Base-by-base conservation (phyloP, 305 asterid species). In the Salvia sclarea region DNA sequence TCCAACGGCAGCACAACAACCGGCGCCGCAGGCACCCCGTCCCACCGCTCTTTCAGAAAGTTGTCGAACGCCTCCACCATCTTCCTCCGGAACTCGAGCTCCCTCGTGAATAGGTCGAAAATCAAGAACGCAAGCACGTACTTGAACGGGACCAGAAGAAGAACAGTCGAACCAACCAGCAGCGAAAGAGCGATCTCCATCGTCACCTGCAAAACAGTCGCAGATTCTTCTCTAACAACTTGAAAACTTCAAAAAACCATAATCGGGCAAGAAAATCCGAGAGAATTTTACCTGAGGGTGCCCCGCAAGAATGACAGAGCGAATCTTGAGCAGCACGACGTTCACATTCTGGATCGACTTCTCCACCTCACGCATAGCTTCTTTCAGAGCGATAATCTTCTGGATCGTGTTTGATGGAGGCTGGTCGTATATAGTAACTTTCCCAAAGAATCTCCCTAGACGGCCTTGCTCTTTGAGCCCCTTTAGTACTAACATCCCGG, bases 381-480 rank as follows among this genome's bases (percentile, higher is more conserved):
- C 96, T 76, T 94, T 94, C 24, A 94, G 76, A 53, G 97, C 99
- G 31, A 94, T 82, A 62, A 94, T 87, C 78, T 94, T 89, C 75
- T 94, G 97, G 64, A 94, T 80, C 4, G 99, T 94, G 72, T 94
- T 94, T 18, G 99, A 94, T 20, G 90, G 90, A 52, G 99, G 96
- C 80, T 94, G 99, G 70, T 94, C 96, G n/a, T 80, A 80, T 65
- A 94, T 89, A 4, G 96, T 86, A 65, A 94, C 88, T 81, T 82
- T 89, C 10, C 98, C 99, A 21, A 94, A 94, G 69, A 81, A 89
- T 79, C 95, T 82, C 66, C 99, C 99, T 10, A 94, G 96, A 4
- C 99, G 91, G 2, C 99, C 99, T 83, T 94, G 99, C 81, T 87
- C 96, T 75, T 89, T 94, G 64, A 94, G 96, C 63, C 97, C 95